These are phyloP conservation scores for Mycena haematopus DNA, from an alignment of 768 basidiomycete species.

Conservation along the genomic window DNA sequence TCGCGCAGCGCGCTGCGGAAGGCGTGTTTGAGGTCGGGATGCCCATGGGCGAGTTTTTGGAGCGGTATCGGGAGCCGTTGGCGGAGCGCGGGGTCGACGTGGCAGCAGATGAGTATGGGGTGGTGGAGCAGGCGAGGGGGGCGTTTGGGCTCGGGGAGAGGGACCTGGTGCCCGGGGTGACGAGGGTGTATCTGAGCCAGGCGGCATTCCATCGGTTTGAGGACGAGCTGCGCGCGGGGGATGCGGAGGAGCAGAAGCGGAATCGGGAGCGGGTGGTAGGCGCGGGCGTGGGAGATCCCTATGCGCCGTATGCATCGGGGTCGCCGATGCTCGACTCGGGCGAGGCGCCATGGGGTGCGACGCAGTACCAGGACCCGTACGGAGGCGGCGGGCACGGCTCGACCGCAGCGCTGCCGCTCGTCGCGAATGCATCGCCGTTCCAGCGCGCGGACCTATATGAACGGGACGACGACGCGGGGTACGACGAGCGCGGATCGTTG, in stretches of 20 bases:
- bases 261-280: constrained; percentile 74
- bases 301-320: constrained; percentile 73
- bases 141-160: constrained; percentile 64
- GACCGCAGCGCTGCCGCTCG: constrained; percentile 71
- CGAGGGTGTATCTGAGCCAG: constrained; percentile 72
- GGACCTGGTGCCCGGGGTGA: constrained; percentile 83
- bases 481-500: constrained; percentile 76
- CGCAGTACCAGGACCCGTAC: constrained; percentile 38
- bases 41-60: constrained; percentile 85
- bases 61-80: constrained; percentile 79
- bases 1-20: constrained; percentile 57
- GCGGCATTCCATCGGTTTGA: constrained; percentile 90
- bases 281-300: constrained; percentile 62
- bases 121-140: constrained; percentile 60
- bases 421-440: constrained; percentile 82
- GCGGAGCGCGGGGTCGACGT: constrained; percentile 60
- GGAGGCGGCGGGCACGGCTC: constrained; percentile 42
- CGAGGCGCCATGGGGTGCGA: background rate
- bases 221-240: constrained; percentile 81
- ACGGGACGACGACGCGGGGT: constrained; percentile 75
- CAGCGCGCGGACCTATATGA: constrained; percentile 78
- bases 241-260: constrained; percentile 81
- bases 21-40: constrained; percentile 51
- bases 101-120: constrained; percentile 43
- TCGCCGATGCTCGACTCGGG: constrained; percentile 42